A percentile compares a stretch with the other conserved stretches of the same genome.
phyloP scores from a whole-genome alignment of 2,329 filamentous ascomycete genomes.

The Capronia americana region DNA sequence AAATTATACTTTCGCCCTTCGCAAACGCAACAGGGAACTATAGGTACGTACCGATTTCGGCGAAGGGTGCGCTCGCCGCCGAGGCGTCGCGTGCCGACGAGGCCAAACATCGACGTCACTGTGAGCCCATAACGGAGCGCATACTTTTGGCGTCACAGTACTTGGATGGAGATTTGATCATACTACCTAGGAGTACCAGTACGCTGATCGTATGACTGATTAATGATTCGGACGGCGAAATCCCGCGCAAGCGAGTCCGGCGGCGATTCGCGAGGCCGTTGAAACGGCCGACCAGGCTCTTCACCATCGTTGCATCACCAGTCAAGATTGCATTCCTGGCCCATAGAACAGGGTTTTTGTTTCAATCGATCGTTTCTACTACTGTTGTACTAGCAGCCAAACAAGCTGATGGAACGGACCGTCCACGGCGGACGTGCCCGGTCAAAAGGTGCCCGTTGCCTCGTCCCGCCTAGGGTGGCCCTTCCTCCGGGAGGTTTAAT shows the following conservation, averaged over 20 bases:
- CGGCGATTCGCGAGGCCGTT: constrained; percentile 9
- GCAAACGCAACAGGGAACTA: no score
- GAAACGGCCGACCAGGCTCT: not conserved
- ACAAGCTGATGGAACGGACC: constrained; percentile 10
- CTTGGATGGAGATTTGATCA: no score
- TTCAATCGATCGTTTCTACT: not conserved
- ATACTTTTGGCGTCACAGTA: no score
- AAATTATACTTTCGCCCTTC: no score
- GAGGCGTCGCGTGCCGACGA: no score
- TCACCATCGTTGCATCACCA: not conserved
- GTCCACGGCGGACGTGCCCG: not conserved
- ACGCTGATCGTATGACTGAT: not conserved
- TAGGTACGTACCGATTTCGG: no score
- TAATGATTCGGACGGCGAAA: not conserved
- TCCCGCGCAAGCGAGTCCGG: not conserved
- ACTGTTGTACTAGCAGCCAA: not conserved
- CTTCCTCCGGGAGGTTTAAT: not conserved
- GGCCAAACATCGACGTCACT: no score
- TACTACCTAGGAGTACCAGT: no score
- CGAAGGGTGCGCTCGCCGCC: no score
- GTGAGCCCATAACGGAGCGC: no score
- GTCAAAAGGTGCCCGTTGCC: not conserved
- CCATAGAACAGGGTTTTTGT: not conserved
- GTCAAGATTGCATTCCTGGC: not conserved
- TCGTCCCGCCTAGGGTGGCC: not conserved